Base-by-base conservation (phyloP, 768 basidiomycete species). In the Porpolomopsis calyptriformis region DNA sequence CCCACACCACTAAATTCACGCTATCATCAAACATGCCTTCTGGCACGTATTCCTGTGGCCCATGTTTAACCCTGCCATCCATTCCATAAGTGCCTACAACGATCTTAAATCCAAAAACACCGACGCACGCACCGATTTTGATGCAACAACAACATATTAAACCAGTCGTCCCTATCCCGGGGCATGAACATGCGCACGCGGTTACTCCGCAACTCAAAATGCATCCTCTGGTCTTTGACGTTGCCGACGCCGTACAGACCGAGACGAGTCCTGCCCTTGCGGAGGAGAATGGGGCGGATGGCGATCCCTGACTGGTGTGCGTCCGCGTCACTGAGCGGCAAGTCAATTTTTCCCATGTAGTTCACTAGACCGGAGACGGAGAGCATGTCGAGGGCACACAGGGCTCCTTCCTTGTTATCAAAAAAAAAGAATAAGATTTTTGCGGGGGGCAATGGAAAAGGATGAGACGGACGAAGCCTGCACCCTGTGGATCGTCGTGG, bases 401-500 rank as follows among this genome's bases (percentile, higher is more conserved):
- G 73, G 1, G 96, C 96, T 8, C 96, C 96, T 69, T 92, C 85
- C 90, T 94, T 31, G 29, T 31, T 7, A 7, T 7, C 7, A 14
- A 31, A 52, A 7, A 39, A 16, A 12, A 9, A 3, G 22, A 43
- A 8, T 51, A 31, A 46, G 29, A 31, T 4, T 19, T 38, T 6
- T 16, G 8, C 31, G 42, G 40, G 1, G 40, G 39, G 14, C 18
- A 5, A 27, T 27, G 16, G 3, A 45, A 41, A 16, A 31, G 29
- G n/a, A 39, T 25, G 25, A 29, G 40, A 65, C 87, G 50, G 55
- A 91, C 92, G 7, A 85, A 73, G 2, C 93, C 92, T 18, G 91
- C 83, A 16, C 96, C 96, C 65, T 98, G 96, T 26, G 96, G 96
- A 56, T 99, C 96, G 57, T 99, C 96, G 63, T 99, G 96, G 58